Conservation (phyloP, 345 rosid genomes). For the Arabidopsis arenosa region DNA sequence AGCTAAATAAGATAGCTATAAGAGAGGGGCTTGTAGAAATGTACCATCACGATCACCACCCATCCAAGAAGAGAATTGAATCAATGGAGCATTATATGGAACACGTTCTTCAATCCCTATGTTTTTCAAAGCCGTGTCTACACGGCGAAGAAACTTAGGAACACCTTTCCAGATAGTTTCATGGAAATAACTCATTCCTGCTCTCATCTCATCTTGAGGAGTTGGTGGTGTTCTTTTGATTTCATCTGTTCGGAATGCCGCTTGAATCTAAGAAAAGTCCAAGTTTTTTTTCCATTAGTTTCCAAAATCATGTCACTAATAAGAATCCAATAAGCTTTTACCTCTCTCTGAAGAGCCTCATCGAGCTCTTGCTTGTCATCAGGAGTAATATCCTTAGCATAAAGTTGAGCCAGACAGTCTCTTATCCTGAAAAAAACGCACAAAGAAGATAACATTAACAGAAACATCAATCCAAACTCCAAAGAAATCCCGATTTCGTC, state of each 20-base stretch:
- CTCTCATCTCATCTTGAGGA: slow-evolving; percentile 99
- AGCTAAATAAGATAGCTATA: neutral
- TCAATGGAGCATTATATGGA: slow-evolving; percentile 96
- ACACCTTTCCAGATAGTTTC: slow-evolving; percentile 99
- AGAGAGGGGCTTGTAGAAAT: neutral
- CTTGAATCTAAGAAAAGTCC: slow-evolving; percentile 72
- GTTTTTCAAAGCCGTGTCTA: slow-evolving; percentile 95
- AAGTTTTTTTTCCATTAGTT: neutral
- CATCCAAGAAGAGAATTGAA: slow-evolving; percentile 99
- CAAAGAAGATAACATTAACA: slow-evolving; percentile 25
- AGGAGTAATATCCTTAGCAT: slow-evolving; percentile 95
- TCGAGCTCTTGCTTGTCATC: slow-evolving; percentile 99
- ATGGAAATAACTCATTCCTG: slow-evolving; percentile 99
- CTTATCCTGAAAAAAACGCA: slow-evolving; percentile 61
- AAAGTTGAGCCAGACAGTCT: slow-evolving; percentile 80
- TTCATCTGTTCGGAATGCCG: slow-evolving; percentile 98
- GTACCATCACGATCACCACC: slow-evolving; percentile 99
- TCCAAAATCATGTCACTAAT: slow-evolving; percentile 22
- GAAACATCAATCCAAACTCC: slow-evolving; percentile 9
- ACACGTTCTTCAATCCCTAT: slow-evolving; percentile 91
- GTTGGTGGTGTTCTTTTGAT: slow-evolving; percentile 97
- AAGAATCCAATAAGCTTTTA: slow-evolving; percentile 34
- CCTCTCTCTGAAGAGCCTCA: slow-evolving; percentile 96
- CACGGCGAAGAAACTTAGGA: slow-evolving; percentile 94
- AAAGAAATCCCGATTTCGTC: neutral